phyloP scores from a whole-genome alignment of 108 stramenopile species.

The Nitzschia putrida region DNA sequence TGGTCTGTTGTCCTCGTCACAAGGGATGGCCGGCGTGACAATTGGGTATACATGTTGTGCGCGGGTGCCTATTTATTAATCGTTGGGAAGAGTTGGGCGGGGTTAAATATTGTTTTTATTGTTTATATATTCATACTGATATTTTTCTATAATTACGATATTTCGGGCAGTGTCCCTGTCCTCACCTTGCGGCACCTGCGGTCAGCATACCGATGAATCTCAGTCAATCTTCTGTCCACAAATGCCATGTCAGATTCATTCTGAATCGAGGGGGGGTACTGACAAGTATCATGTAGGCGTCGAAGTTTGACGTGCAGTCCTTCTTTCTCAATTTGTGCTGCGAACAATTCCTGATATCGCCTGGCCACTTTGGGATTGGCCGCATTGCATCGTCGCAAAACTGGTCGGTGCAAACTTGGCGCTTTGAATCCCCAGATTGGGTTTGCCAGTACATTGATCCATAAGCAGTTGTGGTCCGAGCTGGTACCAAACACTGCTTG shows the following conservation, averaged over 20 bases:
- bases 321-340: neutral
- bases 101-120: no score
- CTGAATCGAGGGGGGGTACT: neutral
- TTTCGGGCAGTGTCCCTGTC: no score
- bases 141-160: no score
- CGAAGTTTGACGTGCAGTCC: neutral
- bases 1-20: no score
- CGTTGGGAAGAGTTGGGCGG: no score
- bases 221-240: neutral
- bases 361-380: neutral
- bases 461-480: neutral
- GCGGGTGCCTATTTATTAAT: no score
- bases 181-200: neutral
- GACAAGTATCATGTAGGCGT: neutral
- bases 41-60: no score
- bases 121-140: no score
- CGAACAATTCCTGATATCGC: neutral
- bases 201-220: neutral
- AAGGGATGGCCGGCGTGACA: no score
- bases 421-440: neutral
- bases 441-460: neutral
- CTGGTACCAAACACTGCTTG: neutral
- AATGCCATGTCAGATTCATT: neutral
- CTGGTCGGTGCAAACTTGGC: neutral
- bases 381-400: neutral